Evolutionary conservation across 352 stramenopile genomes (phyloP).

Genomic region (Pythium vanterpoolii): DNA sequence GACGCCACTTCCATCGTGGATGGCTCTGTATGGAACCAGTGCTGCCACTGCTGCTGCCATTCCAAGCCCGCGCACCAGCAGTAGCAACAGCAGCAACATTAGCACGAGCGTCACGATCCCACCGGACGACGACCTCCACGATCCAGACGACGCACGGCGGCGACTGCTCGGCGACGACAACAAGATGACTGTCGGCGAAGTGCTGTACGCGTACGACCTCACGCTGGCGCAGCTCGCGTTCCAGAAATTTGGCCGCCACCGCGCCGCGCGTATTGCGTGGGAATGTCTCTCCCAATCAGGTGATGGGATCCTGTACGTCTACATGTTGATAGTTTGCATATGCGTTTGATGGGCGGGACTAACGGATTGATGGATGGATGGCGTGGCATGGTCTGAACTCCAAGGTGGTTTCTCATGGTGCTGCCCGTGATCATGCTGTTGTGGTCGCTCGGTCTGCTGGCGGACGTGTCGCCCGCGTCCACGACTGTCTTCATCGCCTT

Average conservation of each 20-base stretch:
- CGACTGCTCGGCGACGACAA: constrained; percentile 6
- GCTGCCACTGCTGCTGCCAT: neutral
- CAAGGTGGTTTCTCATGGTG: constrained; percentile 58
- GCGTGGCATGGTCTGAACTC: neutral
- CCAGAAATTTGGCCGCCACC: constrained; percentile 55
- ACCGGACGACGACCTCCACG: neutral
- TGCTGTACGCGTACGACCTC: constrained; percentile 73
- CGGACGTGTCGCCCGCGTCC: constrained; percentile 25
- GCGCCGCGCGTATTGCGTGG: constrained; percentile 48
- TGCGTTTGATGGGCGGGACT: neutral
- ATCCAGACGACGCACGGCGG: constrained; percentile 11
- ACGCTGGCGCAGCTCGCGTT: constrained; percentile 66
- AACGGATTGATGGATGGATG: neutral
- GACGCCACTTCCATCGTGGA: constrained; percentile 9
- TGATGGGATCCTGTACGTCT: constrained; percentile 77
- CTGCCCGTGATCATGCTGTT: constrained; percentile 35
- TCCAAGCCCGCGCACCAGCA: neutral
- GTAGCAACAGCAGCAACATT: constrained; percentile 1
- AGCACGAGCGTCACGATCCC: constrained; percentile 5
- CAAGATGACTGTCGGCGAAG: constrained; percentile 55
- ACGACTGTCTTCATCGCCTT: constrained; percentile 35
- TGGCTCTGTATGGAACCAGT: constrained; percentile 25
- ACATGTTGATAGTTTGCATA: neutral
- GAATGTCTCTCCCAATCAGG: constrained; percentile 79
- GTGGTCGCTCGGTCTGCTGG: constrained; percentile 33